Percentiles rank a stretch among this genome's conserved stretches.
Conservation (phyloP, 768 basidiomycete species). For the Termitomyces sp. region DNA sequence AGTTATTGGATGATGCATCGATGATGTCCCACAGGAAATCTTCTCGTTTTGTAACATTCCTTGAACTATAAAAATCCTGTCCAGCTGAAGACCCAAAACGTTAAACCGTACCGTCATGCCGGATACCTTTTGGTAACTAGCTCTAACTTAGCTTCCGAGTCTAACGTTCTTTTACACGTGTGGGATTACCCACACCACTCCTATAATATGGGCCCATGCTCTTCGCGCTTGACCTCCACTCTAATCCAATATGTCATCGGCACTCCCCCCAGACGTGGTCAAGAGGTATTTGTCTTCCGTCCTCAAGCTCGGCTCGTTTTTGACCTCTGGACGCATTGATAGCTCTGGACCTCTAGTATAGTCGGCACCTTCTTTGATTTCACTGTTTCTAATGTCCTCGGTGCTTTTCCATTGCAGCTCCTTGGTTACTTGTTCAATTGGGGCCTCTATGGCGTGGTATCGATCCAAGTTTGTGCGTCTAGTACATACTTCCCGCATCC, state of each 20-base stretch:
- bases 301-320: background rate
- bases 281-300: constrained; percentile 6
- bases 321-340: background rate
- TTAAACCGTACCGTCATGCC: background rate
- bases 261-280: constrained; percentile 12
- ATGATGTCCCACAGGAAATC: background rate
- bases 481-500: background rate
- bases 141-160: too few relatives aligned
- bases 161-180: constrained; percentile 1
- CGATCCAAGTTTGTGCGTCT: constrained; percentile 28
- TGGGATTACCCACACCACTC: background rate
- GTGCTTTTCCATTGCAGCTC: constrained; percentile 14
- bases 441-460: constrained; percentile 25
- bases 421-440: constrained; percentile 27
- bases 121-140: too few relatives aligned
- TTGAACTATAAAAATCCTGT: too few relatives aligned
- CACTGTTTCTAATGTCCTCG: background rate
- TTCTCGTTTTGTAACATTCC: background rate
- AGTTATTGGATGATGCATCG: too few relatives aligned
- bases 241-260: constrained; percentile 4
- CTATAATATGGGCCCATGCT: background rate
- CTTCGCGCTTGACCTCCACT: background rate
- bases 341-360: constrained; percentile 20
- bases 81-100: background rate
- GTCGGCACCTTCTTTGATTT: background rate